Percentiles rank a stretch among this genome's conserved stretches.
Conservation (phyloP, 768 basidiomycete genomes). For the Xerocomellus intermedius region DNA sequence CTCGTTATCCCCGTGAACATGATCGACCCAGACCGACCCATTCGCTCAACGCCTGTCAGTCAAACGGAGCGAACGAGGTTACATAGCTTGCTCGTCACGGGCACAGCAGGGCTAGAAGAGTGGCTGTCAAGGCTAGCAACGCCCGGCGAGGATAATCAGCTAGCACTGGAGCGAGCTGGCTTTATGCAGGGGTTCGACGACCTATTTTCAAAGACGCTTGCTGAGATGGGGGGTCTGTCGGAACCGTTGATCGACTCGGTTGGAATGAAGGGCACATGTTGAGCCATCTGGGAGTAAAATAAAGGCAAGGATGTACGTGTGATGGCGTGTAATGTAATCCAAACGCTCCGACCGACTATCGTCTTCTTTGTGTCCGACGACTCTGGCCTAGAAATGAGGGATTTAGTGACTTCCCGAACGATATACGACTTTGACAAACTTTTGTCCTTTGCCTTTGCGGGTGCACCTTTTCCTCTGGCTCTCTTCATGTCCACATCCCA, state of each 20-base stretch:
- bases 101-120: constrained; percentile 61
- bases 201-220: constrained; percentile 60
- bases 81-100: constrained; percentile 61
- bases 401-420: background rate
- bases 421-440: constrained; percentile 40
- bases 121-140: constrained; percentile 49
- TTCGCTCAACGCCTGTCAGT: constrained; percentile 49
- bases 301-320: background rate
- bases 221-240: constrained; percentile 51
- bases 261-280: constrained; percentile 23
- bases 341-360: constrained; percentile 17
- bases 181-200: constrained; percentile 63
- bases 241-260: constrained; percentile 24
- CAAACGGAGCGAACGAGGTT: constrained; percentile 75
- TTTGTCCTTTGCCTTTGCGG: constrained; percentile 67
- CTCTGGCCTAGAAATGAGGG: constrained; percentile 42
- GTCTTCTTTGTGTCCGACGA: constrained; percentile 47
- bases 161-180: constrained; percentile 49
- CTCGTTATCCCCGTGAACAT: constrained; percentile 41
- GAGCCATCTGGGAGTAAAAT: background rate
- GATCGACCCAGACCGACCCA: constrained; percentile 23
- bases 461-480: constrained; percentile 66
- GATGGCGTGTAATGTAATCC: constrained; percentile 1
- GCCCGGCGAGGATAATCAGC: constrained; percentile 28
- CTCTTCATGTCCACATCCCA: constrained; percentile 59